Evolutionary conservation across 2,329 filamentous ascomycete genomes (phyloP), one percentile per base, ranked within the genome.

Genomic region (Aurifilum marmelostoma): DNA sequence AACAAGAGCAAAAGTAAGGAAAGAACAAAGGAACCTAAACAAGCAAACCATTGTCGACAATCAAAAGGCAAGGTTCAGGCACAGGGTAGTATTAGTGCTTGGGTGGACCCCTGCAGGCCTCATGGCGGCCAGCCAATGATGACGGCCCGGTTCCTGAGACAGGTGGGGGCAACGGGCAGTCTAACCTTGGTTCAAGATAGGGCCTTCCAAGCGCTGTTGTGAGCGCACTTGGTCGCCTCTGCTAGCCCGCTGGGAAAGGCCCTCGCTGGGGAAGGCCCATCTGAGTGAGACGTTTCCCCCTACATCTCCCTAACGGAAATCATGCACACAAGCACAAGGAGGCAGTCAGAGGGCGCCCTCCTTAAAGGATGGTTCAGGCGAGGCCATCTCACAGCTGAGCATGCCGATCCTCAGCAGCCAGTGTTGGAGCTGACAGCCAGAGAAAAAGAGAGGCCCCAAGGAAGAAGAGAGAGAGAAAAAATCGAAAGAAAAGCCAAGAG

Each of bases 101-200:
- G 24, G n/a, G n/a, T 62, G 32, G 59, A 18, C 18, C 59, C 34
- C 16, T 62, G 59, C n/a, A 39, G 59, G 59, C 37, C 34, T 62
- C 59, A 56, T 18, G 24, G 24, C 37, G 5, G 14, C 27, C 61
- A 63, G 61, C 61, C 61, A 63, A 63, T 63, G 41, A 50, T 50
- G 61, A 50, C 61, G 41, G 37, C 14, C 41, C 14, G 41, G 61
- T 63, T 47, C 61, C 61, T 63, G 61, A 63, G 41, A 63, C 61
- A 41, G 41, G 61, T 47, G 59, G 59, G 37, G 59, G 16, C 59
- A 24, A 8, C 59, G n/a, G 59, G 3, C 59, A n/a, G 52, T 32
- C 52, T 56, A 56, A 32, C 27, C 24, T 18, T 11, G 24, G 52
- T 29, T 18, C 14, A 29, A 18, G 52, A 29, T 56, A 56, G 24